These are phyloP conservation scores for Fusarium sp. DNA, from an alignment of 2,329 filamentous ascomycete genomes.

Conservation along the genomic window DNA sequence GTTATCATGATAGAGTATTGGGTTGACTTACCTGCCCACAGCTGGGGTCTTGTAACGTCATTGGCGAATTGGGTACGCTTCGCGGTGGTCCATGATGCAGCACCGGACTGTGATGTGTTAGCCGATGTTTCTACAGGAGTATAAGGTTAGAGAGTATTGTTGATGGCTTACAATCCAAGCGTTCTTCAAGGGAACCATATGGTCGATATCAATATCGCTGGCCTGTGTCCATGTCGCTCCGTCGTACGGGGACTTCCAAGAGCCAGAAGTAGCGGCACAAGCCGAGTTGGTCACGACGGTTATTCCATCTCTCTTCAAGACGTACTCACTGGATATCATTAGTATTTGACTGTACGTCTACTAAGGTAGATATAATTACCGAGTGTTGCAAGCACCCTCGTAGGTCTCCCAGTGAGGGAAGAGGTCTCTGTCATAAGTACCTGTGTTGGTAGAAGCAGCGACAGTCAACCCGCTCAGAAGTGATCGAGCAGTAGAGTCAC, in stretches of 20 bases:
- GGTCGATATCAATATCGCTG: conserved; percentile 82
- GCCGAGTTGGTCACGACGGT: conserved; percentile 67
- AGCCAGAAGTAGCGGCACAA: conserved; percentile 73
- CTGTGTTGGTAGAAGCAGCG: conserved; percentile 62
- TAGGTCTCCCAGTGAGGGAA: conserved; percentile 80
- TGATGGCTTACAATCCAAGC: conserved; percentile 74
- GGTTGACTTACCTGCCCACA: conserved; percentile 65
- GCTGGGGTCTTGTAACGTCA: conserved; percentile 79
- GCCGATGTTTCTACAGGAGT: background rate
- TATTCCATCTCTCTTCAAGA: conserved; percentile 70
- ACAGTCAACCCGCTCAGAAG: conserved; percentile 70
- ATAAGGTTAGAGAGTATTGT: background rate
- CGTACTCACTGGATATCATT: conserved; percentile 13
- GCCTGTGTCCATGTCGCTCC: conserved; percentile 75
- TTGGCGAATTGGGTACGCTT: conserved; percentile 79
- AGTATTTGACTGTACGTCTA: background rate
- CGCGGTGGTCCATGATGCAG: conserved; percentile 75
- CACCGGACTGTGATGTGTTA: conserved; percentile 67
- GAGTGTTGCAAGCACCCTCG: conserved; percentile 75
- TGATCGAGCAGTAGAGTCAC: conserved; percentile 64
- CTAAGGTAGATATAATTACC: conserved; percentile 48
- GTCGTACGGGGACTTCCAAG: conserved; percentile 80
- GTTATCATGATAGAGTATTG: background rate
- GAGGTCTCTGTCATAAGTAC: conserved; percentile 71
- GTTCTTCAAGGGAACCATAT: conserved; percentile 83